Evolutionary conservation across 2,329 filamentous ascomycete genomes (phyloP), one percentile per base, ranked within the genome.

Genomic region (Botrytis deweyae): DNA sequence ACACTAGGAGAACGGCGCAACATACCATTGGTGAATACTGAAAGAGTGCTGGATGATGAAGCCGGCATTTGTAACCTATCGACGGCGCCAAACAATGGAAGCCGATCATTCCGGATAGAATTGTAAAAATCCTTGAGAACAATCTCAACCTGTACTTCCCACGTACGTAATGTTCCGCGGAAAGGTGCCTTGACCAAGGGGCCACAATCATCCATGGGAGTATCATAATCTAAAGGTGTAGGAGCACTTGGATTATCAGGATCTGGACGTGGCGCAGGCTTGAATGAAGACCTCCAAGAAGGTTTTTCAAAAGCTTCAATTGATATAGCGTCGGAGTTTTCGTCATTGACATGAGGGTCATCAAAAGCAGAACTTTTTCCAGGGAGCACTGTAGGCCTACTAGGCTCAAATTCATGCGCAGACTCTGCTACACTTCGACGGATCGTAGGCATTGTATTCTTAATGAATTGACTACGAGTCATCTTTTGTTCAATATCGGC

Each of bases 401-500:
- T 74, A 9, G 76, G 86, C 49, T 91, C 88, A 76, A 92, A 92
- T 75, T 90, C 88, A 1, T 92, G 89, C 0, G 87, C 89, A n/a
- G 91, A 89, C 78, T 97, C 93, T 58, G 87, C 85, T 16, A 94
- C 87, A 20, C 93, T 91, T 67, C 94, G 90, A 74, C 89, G 90
- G 76, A 99, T 93, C 0, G 95, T 97, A 0, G 93, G 92, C 86
- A 98, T 91, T 7, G 96, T 98, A 81, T 99, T 99, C 83, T 97
- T 97, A 81, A 99, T 89, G 80, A 98, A 99, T 80, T 98, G 95
- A 76, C 88, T 91, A 73, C 93, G 90, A 1, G 95, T 98, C 96
- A 99, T 99, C 85, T 97, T 97, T 79, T 93, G 90, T 75, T 97
- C 94, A 78, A 98, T 97, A 80, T 98, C 95, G 74, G 95, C 96